These are phyloP conservation scores for Calonectria fujianensis DNA, from an alignment of 2,329 filamentous ascomycete species.

Conservation along the genomic window DNA sequence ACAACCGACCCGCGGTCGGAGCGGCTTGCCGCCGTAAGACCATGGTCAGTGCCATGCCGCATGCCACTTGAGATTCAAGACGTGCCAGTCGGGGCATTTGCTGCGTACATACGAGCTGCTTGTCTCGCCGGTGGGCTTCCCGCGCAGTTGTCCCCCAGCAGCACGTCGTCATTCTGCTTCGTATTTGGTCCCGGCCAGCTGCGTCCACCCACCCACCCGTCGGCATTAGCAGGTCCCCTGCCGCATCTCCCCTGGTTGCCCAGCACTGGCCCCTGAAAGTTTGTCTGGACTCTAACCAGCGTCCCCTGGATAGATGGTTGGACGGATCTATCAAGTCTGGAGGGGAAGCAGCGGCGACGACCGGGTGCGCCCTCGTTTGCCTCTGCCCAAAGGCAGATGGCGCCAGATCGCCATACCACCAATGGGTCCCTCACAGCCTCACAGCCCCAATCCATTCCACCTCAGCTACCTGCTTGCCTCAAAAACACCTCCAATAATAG, in stretches of 20 bases:
- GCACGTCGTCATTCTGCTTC: conserved; percentile 48
- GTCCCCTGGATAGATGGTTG: conserved; percentile 31
- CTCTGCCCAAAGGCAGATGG: conserved; percentile 37
- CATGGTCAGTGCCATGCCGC: conserved; percentile 25
- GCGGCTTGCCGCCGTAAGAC: conserved; percentile 11
- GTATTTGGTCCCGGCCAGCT: conserved; percentile 45
- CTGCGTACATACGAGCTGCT: conserved; percentile 32
- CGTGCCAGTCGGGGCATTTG: conserved; percentile 25
- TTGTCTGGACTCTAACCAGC: conserved; percentile 29
- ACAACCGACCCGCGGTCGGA: conserved; percentile 11
- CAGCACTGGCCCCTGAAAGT: conserved; percentile 43
- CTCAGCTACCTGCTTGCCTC: conserved; percentile 32
- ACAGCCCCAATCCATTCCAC: conserved; percentile 54
- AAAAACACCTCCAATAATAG: conserved; percentile 53
- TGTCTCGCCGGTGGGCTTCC: conserved; percentile 30
- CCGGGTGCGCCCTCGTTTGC: conserved; percentile 26
- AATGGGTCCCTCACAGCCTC: conserved; percentile 53
- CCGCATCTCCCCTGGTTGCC: conserved; percentile 41
- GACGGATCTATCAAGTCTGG: conserved; percentile 29
- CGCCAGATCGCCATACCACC: conserved; percentile 52
- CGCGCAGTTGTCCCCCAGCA: conserved; percentile 7
- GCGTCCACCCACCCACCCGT: conserved; percentile 34
- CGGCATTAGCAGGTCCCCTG: conserved; percentile 49
- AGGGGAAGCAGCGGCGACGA: conserved; percentile 34
- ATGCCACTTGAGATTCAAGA: conserved; percentile 10